phyloP scores from a whole-genome alignment of 441 rosid species.

The Brassica hybrid region DNA sequence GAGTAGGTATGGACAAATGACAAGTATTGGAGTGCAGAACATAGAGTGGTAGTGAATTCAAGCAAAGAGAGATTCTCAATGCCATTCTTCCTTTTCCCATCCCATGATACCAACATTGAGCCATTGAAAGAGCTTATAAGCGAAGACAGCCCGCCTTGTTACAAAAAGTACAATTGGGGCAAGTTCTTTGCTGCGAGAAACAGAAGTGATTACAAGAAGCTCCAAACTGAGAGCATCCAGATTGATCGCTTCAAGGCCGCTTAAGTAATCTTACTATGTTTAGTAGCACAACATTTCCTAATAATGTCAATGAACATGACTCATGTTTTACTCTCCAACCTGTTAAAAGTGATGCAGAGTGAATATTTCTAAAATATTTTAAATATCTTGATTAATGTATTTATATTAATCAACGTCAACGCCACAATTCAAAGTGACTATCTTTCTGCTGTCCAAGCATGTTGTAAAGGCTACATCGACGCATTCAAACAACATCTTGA shows the following conservation, averaged over 20 bases:
- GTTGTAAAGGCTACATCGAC: too few species aligned
- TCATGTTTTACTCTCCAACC: too few species aligned
- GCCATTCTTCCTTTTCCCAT: neutral
- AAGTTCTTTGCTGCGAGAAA: neutral
- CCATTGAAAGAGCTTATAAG: neutral
- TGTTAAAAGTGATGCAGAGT: too few species aligned
- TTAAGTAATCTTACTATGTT: neutral
- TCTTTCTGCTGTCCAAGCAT: too few species aligned
- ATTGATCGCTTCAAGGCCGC: neutral
- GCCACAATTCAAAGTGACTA: too few species aligned
- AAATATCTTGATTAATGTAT: too few species aligned
- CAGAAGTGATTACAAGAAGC: constrained; percentile 1
- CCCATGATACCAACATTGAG: neutral
- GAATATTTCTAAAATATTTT: too few species aligned
- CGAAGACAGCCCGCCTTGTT: neutral
- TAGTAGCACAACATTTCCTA: neutral
- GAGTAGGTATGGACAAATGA: constrained; percentile 83
- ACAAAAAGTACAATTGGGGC: neutral
- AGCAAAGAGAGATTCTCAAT: neutral
- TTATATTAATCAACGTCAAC: too few species aligned
- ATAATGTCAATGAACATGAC: too few species aligned
- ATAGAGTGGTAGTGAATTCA: constrained; percentile 80
- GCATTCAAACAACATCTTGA: too few species aligned
- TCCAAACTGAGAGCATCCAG: neutral
- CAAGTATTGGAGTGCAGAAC: constrained; percentile 76